These are phyloP conservation scores for Xylariaceae sp. DNA, from an alignment of 2,329 filamentous ascomycete genomes.

Conservation along the genomic window DNA sequence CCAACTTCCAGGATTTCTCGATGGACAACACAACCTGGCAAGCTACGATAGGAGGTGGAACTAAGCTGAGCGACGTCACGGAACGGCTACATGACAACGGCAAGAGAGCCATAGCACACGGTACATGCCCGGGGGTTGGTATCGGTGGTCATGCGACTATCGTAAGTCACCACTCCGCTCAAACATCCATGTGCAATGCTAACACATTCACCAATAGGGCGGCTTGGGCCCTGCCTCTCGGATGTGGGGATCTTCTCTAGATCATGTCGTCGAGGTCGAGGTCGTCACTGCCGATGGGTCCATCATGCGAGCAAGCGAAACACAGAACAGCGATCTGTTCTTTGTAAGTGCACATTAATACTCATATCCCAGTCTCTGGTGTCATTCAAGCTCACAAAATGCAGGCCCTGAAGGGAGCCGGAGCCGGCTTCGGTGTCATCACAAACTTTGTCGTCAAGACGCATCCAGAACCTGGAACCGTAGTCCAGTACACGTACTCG, in stretches of 20 bases:
- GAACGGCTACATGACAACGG: constrained; percentile 48
- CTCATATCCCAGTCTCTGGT: too few relatives aligned
- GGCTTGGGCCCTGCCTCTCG: constrained; percentile 57
- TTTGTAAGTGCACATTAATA: constrained; percentile 35
- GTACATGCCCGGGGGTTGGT: constrained; percentile 58
- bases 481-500: constrained; percentile 58
- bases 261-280: constrained; percentile 54
- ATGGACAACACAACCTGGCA: constrained; percentile 53
- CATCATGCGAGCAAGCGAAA: constrained; percentile 46
- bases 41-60: constrained; percentile 55
- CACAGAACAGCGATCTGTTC: constrained; percentile 52
- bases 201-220: constrained; percentile 38
- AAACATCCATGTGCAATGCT: constrained; percentile 11
- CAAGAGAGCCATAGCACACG: constrained; percentile 57
- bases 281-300: constrained; percentile 57
- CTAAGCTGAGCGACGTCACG: constrained; percentile 51
- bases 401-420: constrained; percentile 54
- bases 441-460: constrained; percentile 57
- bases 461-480: constrained; percentile 51
- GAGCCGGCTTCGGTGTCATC: constrained; percentile 54
- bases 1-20: constrained; percentile 49
- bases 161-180: constrained; percentile 33
- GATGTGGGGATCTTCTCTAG: constrained; percentile 57
- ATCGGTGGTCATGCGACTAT: constrained; percentile 59
- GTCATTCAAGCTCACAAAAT: background rate